Base-by-base conservation (phyloP, 192 early-diverging fungal species). In the Chytriomyces sp. region DNA sequence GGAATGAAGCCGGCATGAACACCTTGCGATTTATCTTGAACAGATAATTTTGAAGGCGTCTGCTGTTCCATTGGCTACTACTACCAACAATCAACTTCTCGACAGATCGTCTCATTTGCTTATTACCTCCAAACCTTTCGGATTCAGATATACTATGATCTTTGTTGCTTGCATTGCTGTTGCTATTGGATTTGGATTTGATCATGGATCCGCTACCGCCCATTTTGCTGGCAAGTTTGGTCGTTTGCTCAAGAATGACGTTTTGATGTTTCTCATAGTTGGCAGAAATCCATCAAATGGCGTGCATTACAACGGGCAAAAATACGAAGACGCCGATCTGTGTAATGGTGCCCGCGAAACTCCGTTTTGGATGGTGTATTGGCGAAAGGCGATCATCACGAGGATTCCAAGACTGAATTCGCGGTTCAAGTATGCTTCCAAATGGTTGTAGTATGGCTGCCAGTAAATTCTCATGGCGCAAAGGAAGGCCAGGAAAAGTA, bases 381-480 rank as follows among this genome's bases (percentile, higher is more conserved):
- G 54, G n/a, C 60, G 37, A 33, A 52, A 73, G 6, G 71, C 71
- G n/a, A 73, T 55, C 44, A 73, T 49, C 31, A 73, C 34, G 10
- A 73, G 39, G 37, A 59, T 62, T 17, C 71, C 58, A 14, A 63
- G 28, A 40, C 25, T 25, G 31, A 73, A 54, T 44, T 73, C 71
- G 3, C 71, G 71, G 59, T 63, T 63, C 40, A 73, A 49, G 56
- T 73, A 73, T 4, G 71, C 71, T 52, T 73, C 71, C 30, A 73
- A 31, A 28, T 39, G 39, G 39, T 61, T 53, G 38, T 53, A 52
- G 59, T 63, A 63, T 7, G 71, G 71, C 38, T 73, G 71, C 28
- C 30, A 52, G 59, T 73, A 73, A 22, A 73, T 59, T 36, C 69
- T 36, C 10, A 39, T 59, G 10, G 63, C 61, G 34, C 73, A 65